These are phyloP conservation scores for Yarrowia sp. DNA, from an alignment of 805 yeast species.

Conservation along the genomic window DNA sequence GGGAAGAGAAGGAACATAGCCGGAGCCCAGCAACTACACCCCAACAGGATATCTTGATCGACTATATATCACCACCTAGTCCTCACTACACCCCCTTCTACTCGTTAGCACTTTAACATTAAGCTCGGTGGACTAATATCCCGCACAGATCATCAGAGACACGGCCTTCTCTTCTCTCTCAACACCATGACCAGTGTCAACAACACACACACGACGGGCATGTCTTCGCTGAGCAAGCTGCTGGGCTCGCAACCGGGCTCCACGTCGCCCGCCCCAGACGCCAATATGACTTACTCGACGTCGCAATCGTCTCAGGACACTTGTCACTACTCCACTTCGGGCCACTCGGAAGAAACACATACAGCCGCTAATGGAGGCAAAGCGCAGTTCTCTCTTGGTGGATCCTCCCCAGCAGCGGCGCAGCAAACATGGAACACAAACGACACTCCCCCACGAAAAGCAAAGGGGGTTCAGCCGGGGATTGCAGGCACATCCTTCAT, in stretches of 20 bases:
- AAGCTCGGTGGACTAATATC: conserved; percentile 14
- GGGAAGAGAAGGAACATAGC: no score
- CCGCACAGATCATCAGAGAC: conserved; percentile 10
- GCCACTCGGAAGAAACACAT: conserved; percentile 21
- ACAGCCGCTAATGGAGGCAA: neutral
- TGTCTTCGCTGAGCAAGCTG: conserved; percentile 31
- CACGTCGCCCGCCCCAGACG: neutral
- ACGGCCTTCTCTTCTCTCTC: conserved; percentile 14
- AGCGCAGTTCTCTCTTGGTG: conserved; percentile 24
- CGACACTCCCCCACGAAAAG: conserved; percentile 17
- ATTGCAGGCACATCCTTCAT: conserved; percentile 29
- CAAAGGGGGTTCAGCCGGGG: conserved; percentile 28
- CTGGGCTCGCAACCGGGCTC: conserved; percentile 27
- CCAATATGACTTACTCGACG: neutral
- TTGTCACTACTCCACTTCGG: conserved; percentile 28
- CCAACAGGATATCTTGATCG: neutral
- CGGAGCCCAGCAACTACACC: no score
- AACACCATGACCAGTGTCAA: conserved; percentile 21
- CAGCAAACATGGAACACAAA: conserved; percentile 2
- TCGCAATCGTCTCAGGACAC: conserved; percentile 10
- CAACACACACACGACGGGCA: conserved; percentile 28
- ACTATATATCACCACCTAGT: neutral
- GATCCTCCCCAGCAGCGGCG: conserved; percentile 10
- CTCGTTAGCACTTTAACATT: neutral
- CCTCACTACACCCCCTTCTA: no score